phyloP scores from a whole-genome alignment of 75 land plant genomes.

The Sequoiadendron giganteum region DNA sequence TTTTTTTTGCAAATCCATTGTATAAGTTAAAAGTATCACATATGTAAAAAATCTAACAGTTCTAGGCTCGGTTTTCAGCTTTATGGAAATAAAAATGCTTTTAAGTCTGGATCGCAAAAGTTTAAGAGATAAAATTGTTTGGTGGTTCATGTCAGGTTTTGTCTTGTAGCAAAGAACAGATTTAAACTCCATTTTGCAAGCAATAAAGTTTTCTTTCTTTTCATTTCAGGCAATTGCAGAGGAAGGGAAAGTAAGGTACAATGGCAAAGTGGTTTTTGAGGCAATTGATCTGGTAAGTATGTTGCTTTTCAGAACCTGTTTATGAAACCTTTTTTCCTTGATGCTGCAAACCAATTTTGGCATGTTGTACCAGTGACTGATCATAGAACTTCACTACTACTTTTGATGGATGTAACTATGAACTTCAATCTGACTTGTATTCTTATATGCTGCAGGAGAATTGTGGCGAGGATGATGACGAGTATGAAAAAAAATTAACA shows the following conservation, averaged over 20 bases:
- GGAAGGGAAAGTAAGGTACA: slow-evolving; percentile 76
- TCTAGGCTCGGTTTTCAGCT: too few species aligned
- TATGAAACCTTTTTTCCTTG: background rate
- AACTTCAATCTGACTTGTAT: background rate
- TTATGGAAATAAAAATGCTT: background rate
- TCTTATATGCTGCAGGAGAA: slow-evolving; percentile 27
- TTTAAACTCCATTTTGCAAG: background rate
- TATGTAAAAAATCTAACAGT: too few species aligned
- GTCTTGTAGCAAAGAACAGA: background rate
- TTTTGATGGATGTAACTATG: background rate
- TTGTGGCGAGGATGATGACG: slow-evolving; percentile 40
- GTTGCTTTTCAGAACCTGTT: background rate
- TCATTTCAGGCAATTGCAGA: slow-evolving; percentile 67
- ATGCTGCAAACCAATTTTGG: background rate
- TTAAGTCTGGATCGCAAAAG: background rate
- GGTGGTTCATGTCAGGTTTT: background rate
- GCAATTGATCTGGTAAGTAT: slow-evolving; percentile 80
- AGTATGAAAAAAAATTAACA: slow-evolving; percentile 29
- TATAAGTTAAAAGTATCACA: too few species aligned
- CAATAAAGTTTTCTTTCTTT: background rate
- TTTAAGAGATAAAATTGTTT: background rate
- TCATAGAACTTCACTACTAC: background rate
- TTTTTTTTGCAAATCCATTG: too few species aligned
- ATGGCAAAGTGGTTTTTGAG: slow-evolving; percentile 68
- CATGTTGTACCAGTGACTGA: background rate